Percentiles rank a stretch among this genome's conserved stretches.
phyloP scores from a whole-genome alignment of 2,329 filamentous ascomycete genomes.

The Escovopsis sp. region DNA sequence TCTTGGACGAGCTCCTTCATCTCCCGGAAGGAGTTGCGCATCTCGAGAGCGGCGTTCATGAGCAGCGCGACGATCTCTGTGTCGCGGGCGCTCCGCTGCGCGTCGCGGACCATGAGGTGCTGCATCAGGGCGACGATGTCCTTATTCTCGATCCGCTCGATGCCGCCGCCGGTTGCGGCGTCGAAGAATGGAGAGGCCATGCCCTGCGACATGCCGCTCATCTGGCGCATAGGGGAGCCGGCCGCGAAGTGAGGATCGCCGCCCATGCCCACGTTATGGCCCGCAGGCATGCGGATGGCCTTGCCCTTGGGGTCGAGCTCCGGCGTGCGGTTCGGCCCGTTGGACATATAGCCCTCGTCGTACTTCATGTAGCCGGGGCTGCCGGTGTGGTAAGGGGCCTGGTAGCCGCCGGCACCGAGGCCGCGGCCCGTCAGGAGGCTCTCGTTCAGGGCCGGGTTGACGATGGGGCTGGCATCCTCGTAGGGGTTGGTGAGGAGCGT shows the following conservation, averaged over 20 bases:
- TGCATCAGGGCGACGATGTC: slow-evolving; percentile 98
- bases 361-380: slow-evolving; percentile 44
- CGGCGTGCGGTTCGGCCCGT: slow-evolving; percentile 40
- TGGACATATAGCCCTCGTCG: slow-evolving; percentile 89
- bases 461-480: slow-evolving; percentile 47
- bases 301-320: slow-evolving; percentile 40
- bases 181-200: slow-evolving; percentile 86
- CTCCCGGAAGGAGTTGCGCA: slow-evolving; percentile 91
- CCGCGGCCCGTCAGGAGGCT: slow-evolving; percentile 28
- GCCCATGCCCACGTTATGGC: slow-evolving; percentile 35
- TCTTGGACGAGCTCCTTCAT: slow-evolving; percentile 86
- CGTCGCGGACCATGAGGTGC: slow-evolving; percentile 92
- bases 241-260: slow-evolving; percentile 50
- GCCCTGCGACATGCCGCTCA: slow-evolving; percentile 84
- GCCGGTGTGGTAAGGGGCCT: slow-evolving; percentile 33
- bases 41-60: slow-evolving; percentile 85
- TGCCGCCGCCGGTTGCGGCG: slow-evolving; percentile 68
- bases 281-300: slow-evolving; percentile 35
- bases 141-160: slow-evolving; percentile 86
- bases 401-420: slow-evolving; percentile 24
- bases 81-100: slow-evolving; percentile 86
- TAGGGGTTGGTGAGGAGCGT: slow-evolving; percentile 54
- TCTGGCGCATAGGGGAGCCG: slow-evolving; percentile 45
- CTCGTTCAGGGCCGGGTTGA: slow-evolving; percentile 35
- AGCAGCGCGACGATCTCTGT: slow-evolving; percentile 92